Percentiles rank a stretch among this genome's conserved stretches.
Evolutionary conservation across 805 yeast species (phyloP).

Genomic region (Trichomonascus vanleenenianus): DNA sequence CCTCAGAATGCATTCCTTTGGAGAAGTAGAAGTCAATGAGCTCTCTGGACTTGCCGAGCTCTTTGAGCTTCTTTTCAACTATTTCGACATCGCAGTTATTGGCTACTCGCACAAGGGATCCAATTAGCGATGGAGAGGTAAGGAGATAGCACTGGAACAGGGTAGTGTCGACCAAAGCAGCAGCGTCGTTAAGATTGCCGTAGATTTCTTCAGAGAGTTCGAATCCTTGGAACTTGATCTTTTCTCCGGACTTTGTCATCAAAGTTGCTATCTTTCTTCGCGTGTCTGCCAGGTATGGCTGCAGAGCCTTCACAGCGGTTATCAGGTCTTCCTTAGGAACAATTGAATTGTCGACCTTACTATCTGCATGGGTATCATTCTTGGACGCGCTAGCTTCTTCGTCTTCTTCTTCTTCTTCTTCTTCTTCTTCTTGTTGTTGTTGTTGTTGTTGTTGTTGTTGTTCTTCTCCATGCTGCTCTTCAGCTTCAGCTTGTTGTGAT

Average conservation of each 20-base stretch:
- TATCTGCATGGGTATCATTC: too few relatives aligned
- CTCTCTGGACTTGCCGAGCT: conserved; percentile 49
- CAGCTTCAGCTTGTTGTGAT: neutral
- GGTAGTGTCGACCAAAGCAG: conserved; percentile 60
- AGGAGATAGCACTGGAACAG: conserved; percentile 66
- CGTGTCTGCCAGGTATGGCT: conserved; percentile 42
- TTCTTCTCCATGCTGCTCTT: neutral
- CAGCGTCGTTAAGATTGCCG: conserved; percentile 29
- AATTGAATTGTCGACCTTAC: too few relatives aligned
- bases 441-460: too few relatives aligned
- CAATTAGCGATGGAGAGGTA: conserved; percentile 65
- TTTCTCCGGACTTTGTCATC: conserved; percentile 7
- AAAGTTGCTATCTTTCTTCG: conserved; percentile 38
- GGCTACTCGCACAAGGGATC: conserved; percentile 69
- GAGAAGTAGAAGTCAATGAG: conserved; percentile 70
- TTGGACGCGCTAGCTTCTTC: too few relatives aligned
- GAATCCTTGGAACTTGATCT: conserved; percentile 16
- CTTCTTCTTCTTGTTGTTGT: neutral
- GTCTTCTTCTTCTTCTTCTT: neutral
- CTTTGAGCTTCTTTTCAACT: conserved; percentile 46
- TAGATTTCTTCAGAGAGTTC: conserved; percentile 21
- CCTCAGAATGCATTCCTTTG: conserved; percentile 54
- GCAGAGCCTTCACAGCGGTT: conserved; percentile 26
- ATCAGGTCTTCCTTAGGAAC: conserved; percentile 2
- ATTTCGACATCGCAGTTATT: conserved; percentile 63